These are phyloP conservation scores for Castanea mollissima DNA, from an alignment of 306 rosid species.

Conservation along the genomic window DNA sequence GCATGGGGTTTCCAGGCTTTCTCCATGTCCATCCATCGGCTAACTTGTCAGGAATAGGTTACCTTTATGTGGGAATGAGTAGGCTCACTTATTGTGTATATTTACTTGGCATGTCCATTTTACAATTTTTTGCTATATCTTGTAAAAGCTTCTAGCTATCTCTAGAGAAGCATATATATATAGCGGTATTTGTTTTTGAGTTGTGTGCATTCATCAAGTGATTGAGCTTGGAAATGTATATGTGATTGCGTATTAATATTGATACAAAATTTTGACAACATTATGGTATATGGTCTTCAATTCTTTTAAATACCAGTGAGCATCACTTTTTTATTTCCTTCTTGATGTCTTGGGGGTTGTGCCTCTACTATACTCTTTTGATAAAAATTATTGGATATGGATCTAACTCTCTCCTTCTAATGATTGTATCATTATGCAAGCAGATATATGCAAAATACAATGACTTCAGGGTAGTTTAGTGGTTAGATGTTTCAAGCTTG, in stretches of 20 bases:
- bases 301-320: neutral
- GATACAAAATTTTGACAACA: neutral
- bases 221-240: neutral
- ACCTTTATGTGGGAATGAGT: neutral
- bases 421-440: neutral
- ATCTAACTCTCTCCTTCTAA: neutral
- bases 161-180: neutral
- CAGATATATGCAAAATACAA: neutral
- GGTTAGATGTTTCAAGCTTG: neutral
- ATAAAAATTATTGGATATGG: neutral
- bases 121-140: neutral
- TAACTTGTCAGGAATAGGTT: neutral
- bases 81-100: conserved; percentile 7
- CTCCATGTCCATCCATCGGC: conserved; percentile 1
- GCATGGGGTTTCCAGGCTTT: conserved; percentile 16
- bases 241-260: neutral
- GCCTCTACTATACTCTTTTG: neutral
- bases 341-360: neutral
- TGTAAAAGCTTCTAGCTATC: neutral
- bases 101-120: conserved; percentile 1
- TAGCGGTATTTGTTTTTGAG: neutral
- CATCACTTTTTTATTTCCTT: neutral
- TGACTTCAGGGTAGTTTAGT: neutral
- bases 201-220: neutral
- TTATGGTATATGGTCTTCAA: neutral